These are phyloP conservation scores for Ceratocystis eucalypticola DNA, from an alignment of 2,329 filamentous ascomycete species.

Conservation along the genomic window DNA sequence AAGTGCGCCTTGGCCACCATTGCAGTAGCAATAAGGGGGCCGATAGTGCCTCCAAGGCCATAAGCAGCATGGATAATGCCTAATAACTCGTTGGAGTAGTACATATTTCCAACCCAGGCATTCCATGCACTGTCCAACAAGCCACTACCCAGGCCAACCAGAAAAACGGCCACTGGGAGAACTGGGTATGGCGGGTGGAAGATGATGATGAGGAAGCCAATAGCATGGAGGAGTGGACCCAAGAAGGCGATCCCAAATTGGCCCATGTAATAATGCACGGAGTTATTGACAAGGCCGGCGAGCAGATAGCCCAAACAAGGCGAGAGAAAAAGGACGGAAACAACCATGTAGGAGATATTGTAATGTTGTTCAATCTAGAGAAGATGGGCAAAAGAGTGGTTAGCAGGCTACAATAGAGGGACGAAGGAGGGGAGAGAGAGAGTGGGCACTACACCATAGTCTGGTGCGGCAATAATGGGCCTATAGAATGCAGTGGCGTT, in stretches of 20 bases:
- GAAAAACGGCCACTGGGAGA: slow-evolving; percentile 48
- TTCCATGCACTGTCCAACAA: slow-evolving; percentile 49
- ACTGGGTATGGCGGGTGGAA: slow-evolving; percentile 57
- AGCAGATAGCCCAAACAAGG: slow-evolving; percentile 52
- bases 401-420: not conserved
- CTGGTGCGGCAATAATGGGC: no score
- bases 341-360: slow-evolving; percentile 44
- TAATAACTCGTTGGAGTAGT: slow-evolving; percentile 56
- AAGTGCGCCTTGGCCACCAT: slow-evolving; percentile 52
- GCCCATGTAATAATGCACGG: slow-evolving; percentile 49
- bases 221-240: slow-evolving; percentile 47
- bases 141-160: slow-evolving; percentile 60
- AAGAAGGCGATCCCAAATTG: slow-evolving; percentile 59
- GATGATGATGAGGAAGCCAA: slow-evolving; percentile 51
- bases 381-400: not conserved
- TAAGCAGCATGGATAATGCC: slow-evolving; percentile 62
- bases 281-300: slow-evolving; percentile 51
- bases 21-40: slow-evolving; percentile 56
- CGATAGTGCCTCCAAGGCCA: slow-evolving; percentile 55
- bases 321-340: slow-evolving; percentile 54
- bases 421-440: not conserved
- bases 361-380: slow-evolving; percentile 36
- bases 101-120: slow-evolving; percentile 56
- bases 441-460: not conserved
- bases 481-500: not conserved